Percentiles rank a stretch among this genome's conserved stretches.
These are phyloP conservation scores for Naganishia antarctica DNA, from an alignment of 768 basidiomycete genomes.

Conservation along the genomic window DNA sequence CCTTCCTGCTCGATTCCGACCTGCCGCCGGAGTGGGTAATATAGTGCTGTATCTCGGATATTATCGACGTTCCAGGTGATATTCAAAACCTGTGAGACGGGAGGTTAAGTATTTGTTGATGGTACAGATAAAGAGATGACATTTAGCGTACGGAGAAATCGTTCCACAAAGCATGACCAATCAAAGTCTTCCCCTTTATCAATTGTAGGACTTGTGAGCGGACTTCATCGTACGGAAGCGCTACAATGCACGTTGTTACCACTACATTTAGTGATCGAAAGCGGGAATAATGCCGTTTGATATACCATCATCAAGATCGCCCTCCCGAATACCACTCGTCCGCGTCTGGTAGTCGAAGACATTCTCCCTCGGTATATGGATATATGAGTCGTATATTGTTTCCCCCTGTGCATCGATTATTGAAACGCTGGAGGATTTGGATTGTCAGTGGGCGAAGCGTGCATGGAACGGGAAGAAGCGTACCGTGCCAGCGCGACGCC, in stretches of 20 bases:
- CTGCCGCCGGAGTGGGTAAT: constrained; percentile 37
- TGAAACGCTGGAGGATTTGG: constrained; percentile 54
- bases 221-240: constrained; percentile 70
- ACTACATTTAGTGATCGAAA: not conserved
- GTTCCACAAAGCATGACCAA: constrained; percentile 86
- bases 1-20: constrained; percentile 50
- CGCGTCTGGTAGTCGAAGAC: constrained; percentile 86
- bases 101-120: constrained; percentile 51
- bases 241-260: constrained; percentile 42
- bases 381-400: constrained; percentile 71
- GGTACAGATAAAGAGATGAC: not conserved
- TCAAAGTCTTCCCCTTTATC: constrained; percentile 67
- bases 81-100: constrained; percentile 48
- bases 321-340: constrained; percentile 71
- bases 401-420: constrained; percentile 79
- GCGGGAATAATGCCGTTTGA: not conserved
- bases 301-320: constrained; percentile 60
- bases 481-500: constrained; percentile 17
- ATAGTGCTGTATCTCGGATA: constrained; percentile 44
- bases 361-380: constrained; percentile 67
- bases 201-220: constrained; percentile 69
- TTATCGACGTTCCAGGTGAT: constrained; percentile 38
- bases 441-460: not conserved
- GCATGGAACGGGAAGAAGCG: not conserved
- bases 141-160: constrained; percentile 66